Conservation (phyloP, 768 basidiomycete genomes). For the Trametes sanguinea region DNA sequence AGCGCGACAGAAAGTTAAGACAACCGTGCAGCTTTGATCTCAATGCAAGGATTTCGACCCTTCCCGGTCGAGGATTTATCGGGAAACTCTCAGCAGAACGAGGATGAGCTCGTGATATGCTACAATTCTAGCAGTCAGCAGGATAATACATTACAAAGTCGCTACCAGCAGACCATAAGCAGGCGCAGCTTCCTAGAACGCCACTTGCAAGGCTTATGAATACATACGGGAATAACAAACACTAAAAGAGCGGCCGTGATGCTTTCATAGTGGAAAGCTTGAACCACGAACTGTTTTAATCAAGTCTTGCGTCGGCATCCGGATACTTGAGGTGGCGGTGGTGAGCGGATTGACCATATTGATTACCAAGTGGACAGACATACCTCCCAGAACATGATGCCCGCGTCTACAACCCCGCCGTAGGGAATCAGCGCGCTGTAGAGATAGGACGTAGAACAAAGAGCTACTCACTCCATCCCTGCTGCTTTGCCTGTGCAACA, state of each 20-base stretch:
- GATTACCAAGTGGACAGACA: not conserved
- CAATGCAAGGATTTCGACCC: too few relatives aligned
- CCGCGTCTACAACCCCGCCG: not conserved
- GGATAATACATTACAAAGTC: too few relatives aligned
- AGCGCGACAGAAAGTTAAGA: too few relatives aligned
- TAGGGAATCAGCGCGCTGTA: not conserved
- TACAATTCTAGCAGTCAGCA: too few relatives aligned
- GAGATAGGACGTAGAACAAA: not conserved
- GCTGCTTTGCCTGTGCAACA: slow-evolving; percentile 14
- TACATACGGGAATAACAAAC: too few relatives aligned
- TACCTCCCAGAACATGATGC: slow-evolving; percentile 16
- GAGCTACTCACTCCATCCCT: slow-evolving; percentile 11
- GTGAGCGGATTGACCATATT: not conserved
- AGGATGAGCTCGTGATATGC: too few relatives aligned
- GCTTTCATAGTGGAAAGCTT: not conserved
- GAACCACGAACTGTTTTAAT: slow-evolving; percentile 9
- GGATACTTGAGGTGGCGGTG: slow-evolving; percentile 4
- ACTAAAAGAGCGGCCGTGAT: not conserved
- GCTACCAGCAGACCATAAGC: too few relatives aligned
- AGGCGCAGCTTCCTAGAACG: too few relatives aligned
- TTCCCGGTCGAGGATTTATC: too few relatives aligned
- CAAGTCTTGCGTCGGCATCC: slow-evolving; percentile 1
- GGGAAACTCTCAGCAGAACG: too few relatives aligned
- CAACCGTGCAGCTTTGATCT: too few relatives aligned
- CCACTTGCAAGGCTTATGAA: too few relatives aligned